A percentile compares a stretch with the other conserved stretches of the same genome.
phyloP scores from a whole-genome alignment of 2,329 filamentous ascomycete genomes.

The Pleomassaria siparia region DNA sequence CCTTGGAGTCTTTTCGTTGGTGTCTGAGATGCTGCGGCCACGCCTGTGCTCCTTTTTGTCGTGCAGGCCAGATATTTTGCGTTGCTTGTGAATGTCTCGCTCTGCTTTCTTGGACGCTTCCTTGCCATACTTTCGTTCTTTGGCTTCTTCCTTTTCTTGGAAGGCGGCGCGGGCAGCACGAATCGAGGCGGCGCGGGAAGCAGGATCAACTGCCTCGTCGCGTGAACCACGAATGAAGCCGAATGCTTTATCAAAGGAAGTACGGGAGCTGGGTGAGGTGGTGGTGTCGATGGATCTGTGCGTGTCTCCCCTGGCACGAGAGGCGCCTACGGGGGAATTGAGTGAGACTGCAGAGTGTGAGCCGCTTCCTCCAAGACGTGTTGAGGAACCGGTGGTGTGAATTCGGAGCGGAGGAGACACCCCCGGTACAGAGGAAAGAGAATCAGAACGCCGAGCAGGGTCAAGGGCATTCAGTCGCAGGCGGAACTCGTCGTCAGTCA shows the following conservation, averaged over 20 bases:
- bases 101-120: slow-evolving; percentile 52
- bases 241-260: slow-evolving; percentile 59
- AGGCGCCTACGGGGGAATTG: slow-evolving; percentile 43
- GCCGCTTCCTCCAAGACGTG: slow-evolving; percentile 50
- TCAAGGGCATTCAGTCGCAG: slow-evolving; percentile 41
- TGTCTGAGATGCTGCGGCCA: slow-evolving; percentile 33
- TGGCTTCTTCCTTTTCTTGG: slow-evolving; percentile 60
- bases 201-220: slow-evolving; percentile 49
- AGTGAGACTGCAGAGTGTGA: slow-evolving; percentile 57
- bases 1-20: slow-evolving; percentile 31
- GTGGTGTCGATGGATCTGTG: slow-evolving; percentile 52
- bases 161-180: slow-evolving; percentile 59
- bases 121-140: slow-evolving; percentile 56
- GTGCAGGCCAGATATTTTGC: slow-evolving; percentile 49
- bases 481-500: slow-evolving; percentile 51
- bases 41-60: slow-evolving; percentile 31
- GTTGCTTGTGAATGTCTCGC: slow-evolving; percentile 47
- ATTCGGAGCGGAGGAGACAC: slow-evolving; percentile 37
- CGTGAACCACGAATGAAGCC: slow-evolving; percentile 53
- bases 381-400: slow-evolving; percentile 44
- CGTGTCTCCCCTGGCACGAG: slow-evolving; percentile 53
- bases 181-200: slow-evolving; percentile 58
- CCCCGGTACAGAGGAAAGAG: slow-evolving; percentile 46
- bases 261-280: slow-evolving; percentile 55
- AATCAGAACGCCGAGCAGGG: slow-evolving; percentile 46